A percentile compares a stretch with the other conserved stretches of the same genome.
phyloP scores from a whole-genome alignment of 1,139 yeast genomes.

The Kodamaea derodonti region DNA sequence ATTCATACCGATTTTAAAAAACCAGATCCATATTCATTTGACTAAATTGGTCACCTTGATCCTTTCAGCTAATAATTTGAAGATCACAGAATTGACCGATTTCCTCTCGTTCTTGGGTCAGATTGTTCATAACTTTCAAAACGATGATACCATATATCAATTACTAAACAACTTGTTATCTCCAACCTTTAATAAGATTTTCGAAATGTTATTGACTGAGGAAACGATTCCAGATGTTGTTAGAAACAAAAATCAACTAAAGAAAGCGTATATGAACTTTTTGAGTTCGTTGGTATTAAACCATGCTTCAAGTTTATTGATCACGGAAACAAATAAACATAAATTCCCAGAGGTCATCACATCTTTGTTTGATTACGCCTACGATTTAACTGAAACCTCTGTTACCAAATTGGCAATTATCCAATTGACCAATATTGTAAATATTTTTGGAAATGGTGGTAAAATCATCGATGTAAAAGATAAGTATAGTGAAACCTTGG shows the following conservation, averaged over 20 bases:
- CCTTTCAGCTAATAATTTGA: conserved; percentile 62
- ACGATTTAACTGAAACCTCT: conserved; percentile 49
- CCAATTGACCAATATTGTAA: conserved; percentile 64
- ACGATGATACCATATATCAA: conserved; percentile 65
- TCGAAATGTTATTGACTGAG: conserved; percentile 42
- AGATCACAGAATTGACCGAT: conserved; percentile 66
- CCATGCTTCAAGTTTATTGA: conserved; percentile 72
- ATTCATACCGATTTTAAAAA: conserved; percentile 65
- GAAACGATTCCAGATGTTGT: conserved; percentile 44
- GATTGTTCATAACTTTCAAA: conserved; percentile 71
- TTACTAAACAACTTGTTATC: conserved; percentile 68
- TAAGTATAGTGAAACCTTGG: conserved; percentile 49
- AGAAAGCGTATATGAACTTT: conserved; percentile 67
- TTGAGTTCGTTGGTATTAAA: conserved; percentile 70
- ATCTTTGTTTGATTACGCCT: conserved; percentile 63
- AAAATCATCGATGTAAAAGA: conserved; percentile 53
- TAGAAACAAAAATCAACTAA: conserved; percentile 58
- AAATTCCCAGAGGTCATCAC: conserved; percentile 63
- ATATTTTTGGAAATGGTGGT: conserved; percentile 60
- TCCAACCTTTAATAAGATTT: conserved; percentile 69
- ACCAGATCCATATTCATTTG: conserved; percentile 50
- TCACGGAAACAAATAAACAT: conserved; percentile 61
- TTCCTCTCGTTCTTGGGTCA: conserved; percentile 87
- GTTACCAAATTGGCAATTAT: conserved; percentile 69
- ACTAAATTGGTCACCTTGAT: conserved; percentile 73